phyloP scores from a whole-genome alignment of 305 asterid species.

The Fraxinus angustifolia region DNA sequence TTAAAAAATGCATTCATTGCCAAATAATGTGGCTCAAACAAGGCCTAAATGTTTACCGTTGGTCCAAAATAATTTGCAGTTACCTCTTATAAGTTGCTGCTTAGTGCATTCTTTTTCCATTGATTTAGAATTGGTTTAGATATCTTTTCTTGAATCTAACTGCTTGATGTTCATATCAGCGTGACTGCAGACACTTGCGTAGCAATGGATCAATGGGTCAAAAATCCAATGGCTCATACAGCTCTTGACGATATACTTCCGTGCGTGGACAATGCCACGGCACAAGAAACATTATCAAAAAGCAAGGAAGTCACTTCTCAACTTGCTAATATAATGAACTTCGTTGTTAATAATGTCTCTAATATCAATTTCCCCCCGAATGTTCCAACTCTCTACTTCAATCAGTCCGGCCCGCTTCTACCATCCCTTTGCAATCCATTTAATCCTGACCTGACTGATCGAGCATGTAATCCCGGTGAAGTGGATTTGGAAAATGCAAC shows the following conservation, averaged over 20 bases:
- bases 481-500: constrained; percentile 67
- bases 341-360: constrained; percentile 60
- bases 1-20: too few species aligned
- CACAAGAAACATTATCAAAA: constrained; percentile 64
- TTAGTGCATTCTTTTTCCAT: neutral
- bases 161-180: constrained; percentile 32
- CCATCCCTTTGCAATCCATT: constrained; percentile 80
- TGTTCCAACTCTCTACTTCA: constrained; percentile 55
- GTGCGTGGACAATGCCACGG: constrained; percentile 86
- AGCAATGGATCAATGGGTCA: constrained; percentile 81
- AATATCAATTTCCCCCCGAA: constrained; percentile 60
- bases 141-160: neutral
- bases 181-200: constrained; percentile 81
- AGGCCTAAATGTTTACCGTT: neutral
- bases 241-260: constrained; percentile 84
- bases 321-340: constrained; percentile 51
- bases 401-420: constrained; percentile 77
- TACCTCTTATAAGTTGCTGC: neutral
- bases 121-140: neutral
- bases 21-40: too few species aligned
- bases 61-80: neutral
- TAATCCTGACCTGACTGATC: constrained; percentile 48
- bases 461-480: constrained; percentile 66
- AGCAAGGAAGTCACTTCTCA: constrained; percentile 81
- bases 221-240: constrained; percentile 71